Conservation (phyloP, 805 yeast species). For the Allodekkera sacchari region DNA sequence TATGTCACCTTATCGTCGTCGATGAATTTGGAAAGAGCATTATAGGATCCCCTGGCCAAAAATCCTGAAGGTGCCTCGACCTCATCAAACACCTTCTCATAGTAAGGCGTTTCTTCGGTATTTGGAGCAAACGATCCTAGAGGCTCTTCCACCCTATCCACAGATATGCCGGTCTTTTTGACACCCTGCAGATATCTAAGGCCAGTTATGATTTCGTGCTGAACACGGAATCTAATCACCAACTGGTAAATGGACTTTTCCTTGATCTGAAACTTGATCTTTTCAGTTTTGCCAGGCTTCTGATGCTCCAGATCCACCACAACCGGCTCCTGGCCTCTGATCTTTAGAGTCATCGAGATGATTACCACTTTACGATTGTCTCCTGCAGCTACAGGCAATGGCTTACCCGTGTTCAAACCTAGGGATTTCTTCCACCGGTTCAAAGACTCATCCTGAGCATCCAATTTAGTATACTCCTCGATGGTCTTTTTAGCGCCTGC, state of each 20-base stretch:
- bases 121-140: slow-evolving; percentile 89
- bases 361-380: slow-evolving; percentile 75
- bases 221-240: slow-evolving; percentile 71
- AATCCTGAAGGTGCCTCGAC: slow-evolving; percentile 91
- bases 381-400: slow-evolving; percentile 58
- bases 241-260: slow-evolving; percentile 71
- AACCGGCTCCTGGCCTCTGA: slow-evolving; percentile 63
- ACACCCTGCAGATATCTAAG: slow-evolving; percentile 77
- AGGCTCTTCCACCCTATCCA: slow-evolving; percentile 80
- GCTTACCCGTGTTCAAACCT: slow-evolving; percentile 55
- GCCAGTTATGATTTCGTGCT: slow-evolving; percentile 80
- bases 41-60: slow-evolving; percentile 79
- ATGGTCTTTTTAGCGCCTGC: slow-evolving; percentile 69
- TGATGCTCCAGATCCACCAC: slow-evolving; percentile 57
- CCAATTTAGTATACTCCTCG: slow-evolving; percentile 73
- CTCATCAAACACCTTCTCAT: slow-evolving; percentile 58
- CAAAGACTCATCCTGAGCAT: slow-evolving; percentile 84
- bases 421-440: slow-evolving; percentile 88
- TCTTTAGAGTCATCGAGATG: slow-evolving; percentile 61
- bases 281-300: slow-evolving; percentile 42
- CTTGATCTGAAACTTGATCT: slow-evolving; percentile 65
- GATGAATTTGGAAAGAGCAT: slow-evolving; percentile 71
- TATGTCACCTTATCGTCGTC: slow-evolving; percentile 80
- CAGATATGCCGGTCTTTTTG: slow-evolving; percentile 80
- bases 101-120: slow-evolving; percentile 71